Conservation (phyloP, 1,284 basidiomycete species). For the Tranzscheliella williamsii region DNA sequence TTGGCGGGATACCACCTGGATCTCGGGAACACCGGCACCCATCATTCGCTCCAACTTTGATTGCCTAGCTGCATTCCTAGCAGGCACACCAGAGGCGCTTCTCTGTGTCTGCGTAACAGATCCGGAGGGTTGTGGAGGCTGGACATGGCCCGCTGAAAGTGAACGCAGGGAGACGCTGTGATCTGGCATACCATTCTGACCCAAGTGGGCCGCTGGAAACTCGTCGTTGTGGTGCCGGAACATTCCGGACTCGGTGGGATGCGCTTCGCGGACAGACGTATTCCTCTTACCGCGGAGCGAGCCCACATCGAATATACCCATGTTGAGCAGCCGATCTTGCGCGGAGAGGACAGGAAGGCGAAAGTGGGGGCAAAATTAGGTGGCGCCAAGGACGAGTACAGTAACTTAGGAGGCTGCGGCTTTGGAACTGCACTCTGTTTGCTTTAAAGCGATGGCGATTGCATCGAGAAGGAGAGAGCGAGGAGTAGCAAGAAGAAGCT, state of each 20-base stretch:
- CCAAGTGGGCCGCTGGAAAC: conserved; percentile 5
- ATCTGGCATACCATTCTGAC: conserved; percentile 9
- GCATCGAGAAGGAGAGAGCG: too few species aligned
- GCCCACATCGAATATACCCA: conserved; percentile 41
- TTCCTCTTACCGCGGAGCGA: conserved; percentile 22
- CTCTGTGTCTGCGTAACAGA: conserved; percentile 6
- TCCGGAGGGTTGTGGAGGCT: background rate
- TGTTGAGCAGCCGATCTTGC: too few species aligned
- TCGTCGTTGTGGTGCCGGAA: conserved; percentile 15
- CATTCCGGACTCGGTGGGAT: background rate
- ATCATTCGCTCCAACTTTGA: conserved; percentile 50
- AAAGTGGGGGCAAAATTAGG: too few species aligned
- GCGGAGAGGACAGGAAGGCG: too few species aligned
- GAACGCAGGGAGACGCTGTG: conserved; percentile 15
- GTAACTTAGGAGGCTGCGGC: too few species aligned
- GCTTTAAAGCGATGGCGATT: too few species aligned
- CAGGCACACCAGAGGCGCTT: conserved; percentile 15
- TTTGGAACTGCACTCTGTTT: too few species aligned
- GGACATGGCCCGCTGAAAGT: conserved; percentile 15
- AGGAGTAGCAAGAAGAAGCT: too few species aligned
- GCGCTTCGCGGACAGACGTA: conserved; percentile 5
- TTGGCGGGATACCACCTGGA: conserved; percentile 24
- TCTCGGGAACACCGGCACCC: conserved; percentile 34
- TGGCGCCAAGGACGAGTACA: too few species aligned
- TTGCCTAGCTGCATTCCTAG: conserved; percentile 15